Percentiles rank a stretch among this genome's conserved stretches.
These are phyloP conservation scores for Tetrastigma voinierianum DNA, from an alignment of 164 flowering plant genomes.

Conservation along the genomic window DNA sequence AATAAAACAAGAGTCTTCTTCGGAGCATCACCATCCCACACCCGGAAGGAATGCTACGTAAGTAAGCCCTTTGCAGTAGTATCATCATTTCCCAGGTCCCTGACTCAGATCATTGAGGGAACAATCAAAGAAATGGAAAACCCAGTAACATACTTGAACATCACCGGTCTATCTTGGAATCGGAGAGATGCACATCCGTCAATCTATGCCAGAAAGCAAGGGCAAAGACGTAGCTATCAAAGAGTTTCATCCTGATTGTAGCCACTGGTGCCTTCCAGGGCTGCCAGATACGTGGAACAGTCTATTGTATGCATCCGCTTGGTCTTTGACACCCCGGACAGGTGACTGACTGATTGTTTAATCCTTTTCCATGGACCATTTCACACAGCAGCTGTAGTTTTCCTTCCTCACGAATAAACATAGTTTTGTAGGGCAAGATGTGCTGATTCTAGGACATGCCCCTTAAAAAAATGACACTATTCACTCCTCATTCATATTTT, in stretches of 20 bases:
- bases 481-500: too few relatives aligned
- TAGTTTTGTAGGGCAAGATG: too few relatives aligned
- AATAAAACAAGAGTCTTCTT: constrained; percentile 48
- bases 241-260: constrained; percentile 45
- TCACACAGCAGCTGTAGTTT: too few relatives aligned
- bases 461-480: too few relatives aligned
- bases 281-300: constrained; percentile 76
- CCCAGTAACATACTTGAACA: constrained; percentile 57
- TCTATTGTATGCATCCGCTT: constrained; percentile 43
- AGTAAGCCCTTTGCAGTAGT: constrained; percentile 39
- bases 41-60: constrained; percentile 32
- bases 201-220: constrained; percentile 32
- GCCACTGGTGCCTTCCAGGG: constrained; percentile 85
- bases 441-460: too few relatives aligned
- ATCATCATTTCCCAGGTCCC: constrained; percentile 26
- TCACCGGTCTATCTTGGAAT: constrained; percentile 55
- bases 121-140: constrained; percentile 33
- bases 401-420: too few relatives aligned
- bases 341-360: not conserved
- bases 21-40: constrained; percentile 68
- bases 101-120: constrained; percentile 27
- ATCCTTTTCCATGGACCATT: too few relatives aligned
- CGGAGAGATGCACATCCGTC: constrained; percentile 66
- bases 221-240: constrained; percentile 25
- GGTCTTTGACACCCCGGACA: constrained; percentile 9